Conservation (phyloP, 148 eudicot genomes). For the Cornus controversa region DNA sequence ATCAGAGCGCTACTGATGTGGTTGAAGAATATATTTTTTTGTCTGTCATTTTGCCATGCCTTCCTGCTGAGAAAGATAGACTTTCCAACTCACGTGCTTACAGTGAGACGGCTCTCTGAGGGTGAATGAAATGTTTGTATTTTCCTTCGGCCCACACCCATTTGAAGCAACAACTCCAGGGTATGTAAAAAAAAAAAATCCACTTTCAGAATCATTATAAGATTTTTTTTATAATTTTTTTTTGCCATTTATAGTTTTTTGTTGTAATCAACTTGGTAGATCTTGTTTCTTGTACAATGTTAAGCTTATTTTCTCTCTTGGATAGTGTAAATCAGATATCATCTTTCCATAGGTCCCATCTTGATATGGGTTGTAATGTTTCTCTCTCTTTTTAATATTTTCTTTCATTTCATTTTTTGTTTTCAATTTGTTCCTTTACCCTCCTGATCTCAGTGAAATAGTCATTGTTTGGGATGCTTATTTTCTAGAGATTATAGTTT, state of each 20-base stretch:
- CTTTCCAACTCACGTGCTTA: not conserved
- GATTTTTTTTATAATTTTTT: not conserved
- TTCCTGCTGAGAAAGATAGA: not conserved
- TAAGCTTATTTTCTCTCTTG: not conserved
- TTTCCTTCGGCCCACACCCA: not conserved
- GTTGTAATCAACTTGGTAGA: constrained; percentile 2
- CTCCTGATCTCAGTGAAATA: not conserved
- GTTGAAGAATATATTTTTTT: not conserved
- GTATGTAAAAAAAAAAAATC: too few species aligned
- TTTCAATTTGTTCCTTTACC: too few species aligned
- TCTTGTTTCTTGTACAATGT: constrained; percentile 6
- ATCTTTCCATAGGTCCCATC: not conserved
- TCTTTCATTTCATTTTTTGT: not conserved
- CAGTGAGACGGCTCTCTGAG: not conserved
- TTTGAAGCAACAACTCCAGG: not conserved
- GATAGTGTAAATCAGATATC: not conserved
- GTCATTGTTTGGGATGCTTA: not conserved
- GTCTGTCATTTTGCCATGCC: not conserved
- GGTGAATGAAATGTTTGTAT: not conserved
- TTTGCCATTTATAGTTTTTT: not conserved
- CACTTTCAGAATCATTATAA: not conserved
- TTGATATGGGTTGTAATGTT: not conserved
- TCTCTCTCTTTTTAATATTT: not conserved
- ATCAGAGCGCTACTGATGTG: not conserved
- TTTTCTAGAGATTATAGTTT: not conserved